Evolutionary conservation across 2,329 filamentous ascomycete genomes (phyloP).

Genomic region (Pyrenochaeta sp.): DNA sequence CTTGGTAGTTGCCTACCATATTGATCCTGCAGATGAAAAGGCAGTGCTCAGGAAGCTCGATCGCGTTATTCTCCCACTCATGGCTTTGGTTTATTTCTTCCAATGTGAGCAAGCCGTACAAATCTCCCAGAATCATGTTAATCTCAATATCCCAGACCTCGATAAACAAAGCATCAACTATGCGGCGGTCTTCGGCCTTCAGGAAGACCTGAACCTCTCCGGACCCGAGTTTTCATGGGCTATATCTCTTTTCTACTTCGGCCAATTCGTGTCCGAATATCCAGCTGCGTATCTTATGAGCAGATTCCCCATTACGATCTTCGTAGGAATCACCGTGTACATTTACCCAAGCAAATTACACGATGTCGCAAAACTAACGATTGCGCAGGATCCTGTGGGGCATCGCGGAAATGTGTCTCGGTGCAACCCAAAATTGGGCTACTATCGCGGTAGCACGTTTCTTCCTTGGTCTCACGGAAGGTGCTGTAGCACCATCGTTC

Average conservation of each 20-base stretch:
- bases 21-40: background rate
- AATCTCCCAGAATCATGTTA: background rate
- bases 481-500: slow-evolving; percentile 55
- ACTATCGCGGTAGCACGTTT: slow-evolving; percentile 51
- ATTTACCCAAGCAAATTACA: slow-evolving; percentile 55
- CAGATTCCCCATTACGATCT: slow-evolving; percentile 57
- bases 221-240: slow-evolving; percentile 60
- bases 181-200: slow-evolving; percentile 57
- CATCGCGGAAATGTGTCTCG: slow-evolving; percentile 54
- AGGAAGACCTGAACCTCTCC: slow-evolving; percentile 55
- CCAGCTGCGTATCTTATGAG: slow-evolving; percentile 62
- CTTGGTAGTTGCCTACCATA: too few species aligned
- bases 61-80: background rate
- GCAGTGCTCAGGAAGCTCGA: slow-evolving; percentile 2
- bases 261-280: slow-evolving; percentile 52
- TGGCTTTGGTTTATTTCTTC: slow-evolving; percentile 2
- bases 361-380: background rate
- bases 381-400: slow-evolving; percentile 46
- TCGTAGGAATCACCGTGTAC: slow-evolving; percentile 59
- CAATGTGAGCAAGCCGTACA: slow-evolving; percentile 1
- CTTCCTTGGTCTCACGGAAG: slow-evolving; percentile 54
- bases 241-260: slow-evolving; percentile 56
- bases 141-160: slow-evolving; percentile 23
- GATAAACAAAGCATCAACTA: slow-evolving; percentile 61
- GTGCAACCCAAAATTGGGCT: slow-evolving; percentile 49